Base-by-base conservation (phyloP, 768 basidiomycete species). In the Cystofilobasidium capitatum region DNA sequence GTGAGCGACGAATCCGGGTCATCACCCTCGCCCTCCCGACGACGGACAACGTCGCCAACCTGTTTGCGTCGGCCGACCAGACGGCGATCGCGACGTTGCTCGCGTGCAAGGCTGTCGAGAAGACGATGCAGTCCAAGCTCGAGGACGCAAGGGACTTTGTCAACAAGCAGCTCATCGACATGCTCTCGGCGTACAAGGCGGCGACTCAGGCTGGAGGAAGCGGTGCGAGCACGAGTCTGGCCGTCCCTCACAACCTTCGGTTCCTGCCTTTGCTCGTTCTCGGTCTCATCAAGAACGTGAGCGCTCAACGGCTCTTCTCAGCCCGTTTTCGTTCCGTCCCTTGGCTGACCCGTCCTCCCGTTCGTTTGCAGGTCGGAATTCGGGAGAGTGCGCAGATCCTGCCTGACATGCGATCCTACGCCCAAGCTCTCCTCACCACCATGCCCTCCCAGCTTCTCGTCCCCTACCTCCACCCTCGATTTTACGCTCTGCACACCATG, bases 401-500 rank as follows among this genome's bases (percentile, higher is more conserved):
- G 39, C 89, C 94, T 12, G 96, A 99, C 79, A 86, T 99, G 59
- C 82, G 96, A 71, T 88, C 92, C 13, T 98, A 98, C 74, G 90
- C 96, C 1, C 93, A 97, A 78, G 87, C 88, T 8, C 79, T 99
- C 40, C 81, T 98, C 72, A 90, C 90, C 0, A 89, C 92, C 10
- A 77, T 98, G 59, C 96, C 96, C 0, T 87, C 91, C 3, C 90
- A 99, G 80, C 78, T 87, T 12, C 83, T 99, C 58, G 81, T 98
- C 65, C 91, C 96, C 0, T 98, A 96, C 77, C 83, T 98, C 71
- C 89, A 98, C 78, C 93, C 96, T 4, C 83, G 83, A 20, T 96
- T 99, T 82, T 98, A 94, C 79, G 88, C 91, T 5, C 79, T 99
- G 69, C 94, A 98, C 79, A 92, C 87, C 75, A 99, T 99, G 96